Evolutionary conservation across 257 asterid genomes (phyloP), one percentile per base, ranked within the genome.

Genomic region (Datura wrightii): DNA sequence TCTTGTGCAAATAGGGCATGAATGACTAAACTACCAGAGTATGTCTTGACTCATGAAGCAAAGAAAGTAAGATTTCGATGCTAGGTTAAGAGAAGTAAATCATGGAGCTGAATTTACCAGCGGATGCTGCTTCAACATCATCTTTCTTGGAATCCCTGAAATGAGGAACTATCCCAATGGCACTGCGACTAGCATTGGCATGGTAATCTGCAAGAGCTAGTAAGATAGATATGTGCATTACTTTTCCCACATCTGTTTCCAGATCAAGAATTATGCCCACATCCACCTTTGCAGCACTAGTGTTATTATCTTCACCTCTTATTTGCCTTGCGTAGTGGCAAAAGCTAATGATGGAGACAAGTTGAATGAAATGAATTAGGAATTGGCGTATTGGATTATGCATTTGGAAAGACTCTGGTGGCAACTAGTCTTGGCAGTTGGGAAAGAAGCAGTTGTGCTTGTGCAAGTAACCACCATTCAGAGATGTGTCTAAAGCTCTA

Each of bases 131-230:
- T 55, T 37, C 82, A 10, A 89, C 84, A 37, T 86, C 82, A 82
- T 87, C 90, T 55, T 15, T 63, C 13, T 52, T 65, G 7, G 92
- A 86, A 84, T 89, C 82, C 59, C 88, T 85, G 79, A 90, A 44
- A 62, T 90, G 92, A 86, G 89, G 85, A 65, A 88, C 87, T 24
- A 91, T 46, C 80, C 48, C 71, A 6, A 84, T 88, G 69, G 55
- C 87, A 78, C 84, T n/a, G 34, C 19, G 84, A 36, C 42, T 76
- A 3, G 69, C 46, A 5, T 15, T 37, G 71, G 89, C 85, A 31
- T 87, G 84, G 82, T 87, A 89, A 86, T 90, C 94, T 19, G 82
- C 85, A 18, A 90, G 71, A 9, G 94, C 92, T 89, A 91, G 87
- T 8, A 60, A 83, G 78, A 89, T 83, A 71, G 88, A 88, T 6